These are phyloP conservation scores for Cercospora berteroae DNA, from an alignment of 2,329 filamentous ascomycete species.

Conservation along the genomic window DNA sequence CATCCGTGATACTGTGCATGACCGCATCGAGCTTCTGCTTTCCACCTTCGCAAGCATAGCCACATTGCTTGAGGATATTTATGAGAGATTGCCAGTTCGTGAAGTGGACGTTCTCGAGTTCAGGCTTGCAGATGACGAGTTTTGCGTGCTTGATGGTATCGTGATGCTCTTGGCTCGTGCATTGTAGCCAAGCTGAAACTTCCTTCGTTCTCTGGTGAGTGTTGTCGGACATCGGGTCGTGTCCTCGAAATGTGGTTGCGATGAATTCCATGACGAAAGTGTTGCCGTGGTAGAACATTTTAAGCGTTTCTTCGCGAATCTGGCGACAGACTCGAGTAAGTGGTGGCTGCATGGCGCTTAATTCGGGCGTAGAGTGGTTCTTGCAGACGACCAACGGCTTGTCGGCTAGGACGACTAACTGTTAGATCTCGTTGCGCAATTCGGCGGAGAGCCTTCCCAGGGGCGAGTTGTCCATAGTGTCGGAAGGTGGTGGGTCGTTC, in stretches of 20 bases:
- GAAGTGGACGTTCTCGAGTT: too few species aligned
- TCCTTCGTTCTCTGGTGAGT: neutral
- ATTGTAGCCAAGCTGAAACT: neutral
- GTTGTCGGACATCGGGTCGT: neutral
- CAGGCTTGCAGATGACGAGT: neutral
- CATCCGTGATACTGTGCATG: too few species aligned
- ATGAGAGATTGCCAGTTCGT: too few species aligned
- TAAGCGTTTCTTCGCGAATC: neutral
- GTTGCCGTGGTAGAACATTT: neutral
- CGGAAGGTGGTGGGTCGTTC: too few species aligned
- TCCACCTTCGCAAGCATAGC: too few species aligned
- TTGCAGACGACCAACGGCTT: neutral
- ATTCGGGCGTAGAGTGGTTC: neutral
- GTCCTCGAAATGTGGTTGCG: neutral
- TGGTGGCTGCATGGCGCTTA: neutral
- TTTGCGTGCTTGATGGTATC: neutral
- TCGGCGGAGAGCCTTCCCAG: neutral
- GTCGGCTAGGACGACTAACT: neutral
- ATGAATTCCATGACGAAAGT: neutral
- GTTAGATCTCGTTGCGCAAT: neutral
- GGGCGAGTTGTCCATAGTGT: neutral
- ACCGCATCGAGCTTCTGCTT: too few species aligned
- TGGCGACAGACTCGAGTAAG: neutral
- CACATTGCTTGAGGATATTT: too few species aligned
- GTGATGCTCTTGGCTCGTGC: neutral